These are phyloP conservation scores for Arthrinium puccinioides DNA, from an alignment of 2,329 filamentous ascomycete species.

Conservation along the genomic window DNA sequence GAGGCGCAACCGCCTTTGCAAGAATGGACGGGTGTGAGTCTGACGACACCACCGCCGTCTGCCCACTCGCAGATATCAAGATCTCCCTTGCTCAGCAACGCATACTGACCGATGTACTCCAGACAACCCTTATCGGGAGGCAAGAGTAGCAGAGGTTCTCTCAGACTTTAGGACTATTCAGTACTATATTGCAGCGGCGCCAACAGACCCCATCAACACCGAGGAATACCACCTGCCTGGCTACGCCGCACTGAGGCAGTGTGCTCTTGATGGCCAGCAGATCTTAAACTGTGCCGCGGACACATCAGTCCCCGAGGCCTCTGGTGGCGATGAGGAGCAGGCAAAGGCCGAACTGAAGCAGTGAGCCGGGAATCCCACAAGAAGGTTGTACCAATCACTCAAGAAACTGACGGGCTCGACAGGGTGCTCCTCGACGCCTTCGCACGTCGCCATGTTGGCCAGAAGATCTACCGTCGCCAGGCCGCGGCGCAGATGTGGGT, in stretches of 20 bases:
- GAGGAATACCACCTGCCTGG: conserved; percentile 58
- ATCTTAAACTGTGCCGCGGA: conserved; percentile 59
- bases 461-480: conserved; percentile 58
- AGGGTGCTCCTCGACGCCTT: conserved; percentile 55
- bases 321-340: conserved; percentile 51
- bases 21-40: conserved; percentile 27
- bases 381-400: no score
- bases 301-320: conserved; percentile 45
- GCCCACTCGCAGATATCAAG: background rate
- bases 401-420: no score
- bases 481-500: conserved; percentile 54
- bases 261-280: conserved; percentile 54
- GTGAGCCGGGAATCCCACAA: conserved; percentile 30
- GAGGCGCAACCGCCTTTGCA: conserved; percentile 6
- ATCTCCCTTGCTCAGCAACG: conserved; percentile 2
- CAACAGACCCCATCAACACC: conserved; percentile 44
- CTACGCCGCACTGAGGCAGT: conserved; percentile 56
- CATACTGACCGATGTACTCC: conserved; percentile 2
- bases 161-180: conserved; percentile 55
- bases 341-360: conserved; percentile 55
- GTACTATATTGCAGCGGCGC: conserved; percentile 52
- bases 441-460: conserved; percentile 53
- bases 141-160: conserved; percentile 54
- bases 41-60: background rate
- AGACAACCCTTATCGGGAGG: conserved; percentile 55